phyloP scores from a whole-genome alignment of 306 rosid genomes.

The Nissolia schottii region DNA sequence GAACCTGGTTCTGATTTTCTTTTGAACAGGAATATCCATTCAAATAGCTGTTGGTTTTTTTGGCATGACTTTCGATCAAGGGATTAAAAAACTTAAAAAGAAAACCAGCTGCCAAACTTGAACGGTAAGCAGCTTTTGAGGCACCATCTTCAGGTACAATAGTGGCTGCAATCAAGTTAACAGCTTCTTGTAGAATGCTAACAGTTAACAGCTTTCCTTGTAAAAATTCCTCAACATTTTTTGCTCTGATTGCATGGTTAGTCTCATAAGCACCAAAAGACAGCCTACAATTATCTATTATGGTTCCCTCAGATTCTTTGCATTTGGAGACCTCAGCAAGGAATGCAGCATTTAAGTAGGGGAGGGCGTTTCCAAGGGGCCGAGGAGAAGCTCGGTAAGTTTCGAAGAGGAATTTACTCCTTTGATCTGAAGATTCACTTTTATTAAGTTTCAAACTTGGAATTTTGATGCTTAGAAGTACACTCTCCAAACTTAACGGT shows the following conservation, averaged over 20 bases:
- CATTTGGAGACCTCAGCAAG: conserved; percentile 54
- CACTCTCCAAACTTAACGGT: conserved; percentile 47
- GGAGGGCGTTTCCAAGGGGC: conserved; percentile 79
- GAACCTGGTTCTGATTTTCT: conserved; percentile 21
- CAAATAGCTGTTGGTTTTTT: conserved; percentile 20
- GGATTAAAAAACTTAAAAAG: conserved; percentile 69
- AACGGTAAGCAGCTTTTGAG: conserved; percentile 47
- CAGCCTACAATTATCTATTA: conserved; percentile 52
- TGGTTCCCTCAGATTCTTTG: conserved; percentile 39
- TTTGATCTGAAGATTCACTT: conserved; percentile 30
- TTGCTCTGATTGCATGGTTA: conserved; percentile 77
- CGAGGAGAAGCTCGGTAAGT: conserved; percentile 80
- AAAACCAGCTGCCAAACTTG: conserved; percentile 80
- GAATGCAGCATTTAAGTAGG: conserved; percentile 80
- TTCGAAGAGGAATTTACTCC: conserved; percentile 52
- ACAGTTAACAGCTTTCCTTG: conserved; percentile 50
- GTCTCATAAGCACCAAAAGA: conserved; percentile 73
- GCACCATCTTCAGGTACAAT: conserved; percentile 58
- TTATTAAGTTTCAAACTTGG: conserved; percentile 45
- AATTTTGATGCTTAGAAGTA: conserved; percentile 60
- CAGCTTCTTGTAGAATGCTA: conserved; percentile 52
- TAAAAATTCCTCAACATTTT: conserved; percentile 58
- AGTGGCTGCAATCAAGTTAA: conserved; percentile 39
- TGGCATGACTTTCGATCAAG: conserved; percentile 29
- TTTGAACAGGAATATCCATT: not conserved